Conservation (phyloP, 2,329 filamentous ascomycete genomes). For the Arthrobotrys conoides region DNA sequence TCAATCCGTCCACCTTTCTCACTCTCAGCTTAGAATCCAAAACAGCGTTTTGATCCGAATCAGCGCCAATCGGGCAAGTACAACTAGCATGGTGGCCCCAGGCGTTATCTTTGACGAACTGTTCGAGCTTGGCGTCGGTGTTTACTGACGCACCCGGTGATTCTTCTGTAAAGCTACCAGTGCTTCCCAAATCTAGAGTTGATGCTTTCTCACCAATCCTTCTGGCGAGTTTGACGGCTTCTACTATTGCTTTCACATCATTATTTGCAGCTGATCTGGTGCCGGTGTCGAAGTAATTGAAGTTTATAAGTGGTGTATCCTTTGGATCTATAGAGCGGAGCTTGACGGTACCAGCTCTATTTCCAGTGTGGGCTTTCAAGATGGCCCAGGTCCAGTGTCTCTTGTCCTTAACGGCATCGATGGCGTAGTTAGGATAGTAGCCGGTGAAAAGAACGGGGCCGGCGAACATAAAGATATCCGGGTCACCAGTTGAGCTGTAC, state of each 20-base stretch:
- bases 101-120: constrained; percentile 70
- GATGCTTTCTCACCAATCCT: constrained; percentile 65
- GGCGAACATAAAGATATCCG: constrained; percentile 70
- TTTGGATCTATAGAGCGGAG: constrained; percentile 75
- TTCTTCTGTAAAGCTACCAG: constrained; percentile 32
- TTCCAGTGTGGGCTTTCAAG: constrained; percentile 76
- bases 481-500: constrained; percentile 69
- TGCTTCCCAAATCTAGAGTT: background rate
- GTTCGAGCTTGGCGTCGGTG: constrained; percentile 62
- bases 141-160: constrained; percentile 17
- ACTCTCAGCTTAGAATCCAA: constrained; percentile 74
- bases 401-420: constrained; percentile 68
- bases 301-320: constrained; percentile 75
- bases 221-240: constrained; percentile 72
- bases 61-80: constrained; percentile 72
- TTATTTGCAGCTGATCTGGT: constrained; percentile 67
- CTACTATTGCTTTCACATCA: constrained; percentile 72
- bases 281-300: constrained; percentile 74
- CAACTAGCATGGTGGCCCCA: constrained; percentile 75
- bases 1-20: constrained; percentile 71
- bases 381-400: constrained; percentile 71
- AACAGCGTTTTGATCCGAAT: constrained; percentile 72
- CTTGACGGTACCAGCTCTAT: constrained; percentile 74
- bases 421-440: constrained; percentile 69
- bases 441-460: constrained; percentile 63